phyloP scores from a whole-genome alignment of 441 rosid species.

The Erysimum pusillum region DNA sequence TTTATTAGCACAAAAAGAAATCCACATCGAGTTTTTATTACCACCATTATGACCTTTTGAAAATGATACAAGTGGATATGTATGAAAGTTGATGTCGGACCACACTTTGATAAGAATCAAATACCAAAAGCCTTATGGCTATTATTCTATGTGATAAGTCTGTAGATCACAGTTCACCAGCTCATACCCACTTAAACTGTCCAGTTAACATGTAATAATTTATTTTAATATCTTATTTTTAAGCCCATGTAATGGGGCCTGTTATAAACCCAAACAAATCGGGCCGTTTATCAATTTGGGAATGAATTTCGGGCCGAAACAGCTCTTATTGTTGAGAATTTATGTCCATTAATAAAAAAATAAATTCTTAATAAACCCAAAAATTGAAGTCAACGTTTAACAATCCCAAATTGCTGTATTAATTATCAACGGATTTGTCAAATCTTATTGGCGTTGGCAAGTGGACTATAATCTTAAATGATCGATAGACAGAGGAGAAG shows the following conservation, averaged over 20 bases:
- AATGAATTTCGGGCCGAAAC: neutral
- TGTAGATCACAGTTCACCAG: constrained; percentile 17
- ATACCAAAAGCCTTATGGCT: constrained; percentile 32
- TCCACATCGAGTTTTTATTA: constrained; percentile 14
- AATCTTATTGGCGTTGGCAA: constrained; percentile 15
- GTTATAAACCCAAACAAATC: neutral
- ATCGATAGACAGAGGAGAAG: neutral
- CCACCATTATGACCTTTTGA: neutral
- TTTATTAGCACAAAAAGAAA: neutral
- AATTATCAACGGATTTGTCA: constrained; percentile 5
- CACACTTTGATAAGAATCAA: constrained; percentile 23
- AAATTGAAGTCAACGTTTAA: constrained; percentile 11
- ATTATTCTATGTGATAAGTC: constrained; percentile 14
- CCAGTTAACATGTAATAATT: neutral
- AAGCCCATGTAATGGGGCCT: constrained; percentile 9
- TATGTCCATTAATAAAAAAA: neutral
- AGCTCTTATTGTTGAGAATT: neutral
- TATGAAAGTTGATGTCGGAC: constrained; percentile 18
- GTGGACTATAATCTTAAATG: constrained; percentile 35
- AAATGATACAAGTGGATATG: constrained; percentile 11
- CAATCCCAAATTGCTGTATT: neutral
- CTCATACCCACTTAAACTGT: neutral
- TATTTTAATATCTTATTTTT: neutral
- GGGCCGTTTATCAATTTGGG: neutral
- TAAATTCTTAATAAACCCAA: neutral